Evolutionary conservation across 2,329 filamentous ascomycete genomes (phyloP).

Genomic region (Claviceps lovelessii): DNA sequence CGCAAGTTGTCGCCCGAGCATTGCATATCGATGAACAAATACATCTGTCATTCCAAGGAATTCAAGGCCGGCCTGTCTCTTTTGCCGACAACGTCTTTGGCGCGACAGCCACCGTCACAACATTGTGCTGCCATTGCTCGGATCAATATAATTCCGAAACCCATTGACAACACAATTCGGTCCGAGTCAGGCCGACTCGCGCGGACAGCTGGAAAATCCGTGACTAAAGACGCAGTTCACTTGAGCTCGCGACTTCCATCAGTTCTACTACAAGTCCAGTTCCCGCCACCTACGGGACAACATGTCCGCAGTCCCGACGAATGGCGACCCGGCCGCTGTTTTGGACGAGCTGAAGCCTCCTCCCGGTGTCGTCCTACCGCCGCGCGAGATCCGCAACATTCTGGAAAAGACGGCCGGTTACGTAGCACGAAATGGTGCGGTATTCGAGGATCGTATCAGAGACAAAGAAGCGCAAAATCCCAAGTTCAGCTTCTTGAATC

Average conservation of each 20-base stretch:
- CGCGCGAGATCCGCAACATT: conserved; percentile 68
- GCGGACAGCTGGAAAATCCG: neutral
- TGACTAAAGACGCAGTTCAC: neutral
- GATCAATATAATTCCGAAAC: neutral
- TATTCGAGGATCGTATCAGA: conserved; percentile 72
- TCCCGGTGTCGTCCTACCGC: conserved; percentile 71
- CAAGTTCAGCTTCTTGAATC: conserved; percentile 81
- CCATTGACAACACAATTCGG: neutral
- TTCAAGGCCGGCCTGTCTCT: neutral
- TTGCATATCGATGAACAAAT: too few species aligned
- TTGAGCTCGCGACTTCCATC: neutral
- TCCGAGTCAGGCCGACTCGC: neutral
- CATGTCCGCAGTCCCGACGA: conserved; percentile 26
- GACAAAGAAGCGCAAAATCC: conserved; percentile 71
- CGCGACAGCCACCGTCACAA: neutral
- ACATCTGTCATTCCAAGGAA: neutral
- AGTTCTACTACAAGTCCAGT: neutral
- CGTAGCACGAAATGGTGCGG: conserved; percentile 52
- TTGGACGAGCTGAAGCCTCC: conserved; percentile 65
- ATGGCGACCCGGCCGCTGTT: conserved; percentile 36
- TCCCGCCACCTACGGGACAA: conserved; percentile 6
- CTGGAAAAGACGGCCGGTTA: conserved; percentile 94
- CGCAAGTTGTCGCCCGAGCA: neutral
- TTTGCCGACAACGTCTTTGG: neutral
- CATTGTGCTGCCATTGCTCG: neutral